These are phyloP conservation scores for Torulaspora quercuum DNA, from an alignment of 805 yeast species.

Conservation along the genomic window DNA sequence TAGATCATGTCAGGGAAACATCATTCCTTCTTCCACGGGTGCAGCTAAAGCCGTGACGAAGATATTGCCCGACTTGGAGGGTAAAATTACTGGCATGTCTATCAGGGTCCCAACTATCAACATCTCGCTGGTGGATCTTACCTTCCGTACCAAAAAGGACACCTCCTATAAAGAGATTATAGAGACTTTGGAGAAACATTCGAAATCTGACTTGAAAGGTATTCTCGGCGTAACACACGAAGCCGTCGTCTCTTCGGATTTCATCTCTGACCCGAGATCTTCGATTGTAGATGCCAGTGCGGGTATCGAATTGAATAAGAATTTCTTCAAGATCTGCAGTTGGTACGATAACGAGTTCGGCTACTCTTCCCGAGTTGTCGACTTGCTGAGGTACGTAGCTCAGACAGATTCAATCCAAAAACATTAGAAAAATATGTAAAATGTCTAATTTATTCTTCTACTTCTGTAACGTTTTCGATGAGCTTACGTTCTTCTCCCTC, in stretches of 20 bases:
- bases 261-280: conserved; percentile 78
- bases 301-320: conserved; percentile 81
- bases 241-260: conserved; percentile 87
- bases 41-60: conserved; percentile 98
- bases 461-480: too few species aligned
- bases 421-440: too few species aligned
- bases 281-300: conserved; percentile 90
- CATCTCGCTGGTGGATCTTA: conserved; percentile 90
- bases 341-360: conserved; percentile 98
- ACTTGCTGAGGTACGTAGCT: conserved; percentile 79
- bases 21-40: conserved; percentile 94
- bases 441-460: too few species aligned
- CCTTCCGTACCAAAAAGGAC: conserved; percentile 72
- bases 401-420: conserved; percentile 31
- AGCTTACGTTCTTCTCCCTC: too few species aligned
- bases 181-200: conserved; percentile 67
- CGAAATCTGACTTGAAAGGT: conserved; percentile 78
- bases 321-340: conserved; percentile 84
- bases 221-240: conserved; percentile 88
- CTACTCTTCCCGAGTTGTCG: conserved; percentile 94
- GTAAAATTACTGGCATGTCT: conserved; percentile 92
- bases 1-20: conserved; percentile 93
- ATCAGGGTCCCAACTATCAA: conserved; percentile 92
- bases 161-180: conserved; percentile 82
- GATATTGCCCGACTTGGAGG: conserved; percentile 86